phyloP scores from a whole-genome alignment of 345 rosid species.

The Angophora floribunda region DNA sequence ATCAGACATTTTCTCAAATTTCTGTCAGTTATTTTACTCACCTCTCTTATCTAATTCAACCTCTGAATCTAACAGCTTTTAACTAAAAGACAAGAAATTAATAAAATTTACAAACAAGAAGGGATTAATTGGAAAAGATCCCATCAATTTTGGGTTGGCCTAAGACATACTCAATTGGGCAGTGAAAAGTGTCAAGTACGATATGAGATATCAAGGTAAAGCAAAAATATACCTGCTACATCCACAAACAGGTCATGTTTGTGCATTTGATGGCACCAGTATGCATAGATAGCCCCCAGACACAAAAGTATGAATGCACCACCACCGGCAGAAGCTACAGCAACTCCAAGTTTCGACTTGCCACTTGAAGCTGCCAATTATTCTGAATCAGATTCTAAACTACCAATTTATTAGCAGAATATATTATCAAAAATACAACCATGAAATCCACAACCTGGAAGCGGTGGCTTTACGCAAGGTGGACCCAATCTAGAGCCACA shows the following conservation, averaged over 20 bases:
- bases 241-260: conserved; percentile 54
- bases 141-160: background rate
- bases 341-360: conserved; percentile 47
- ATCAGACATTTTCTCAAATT: background rate
- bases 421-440: background rate
- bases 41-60: background rate
- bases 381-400: background rate
- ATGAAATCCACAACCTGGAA: conserved; percentile 35
- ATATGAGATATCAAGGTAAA: background rate
- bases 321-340: conserved; percentile 37
- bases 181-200: background rate
- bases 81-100: background rate
- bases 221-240: conserved; percentile 49
- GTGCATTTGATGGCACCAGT: conserved; percentile 29
- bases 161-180: background rate
- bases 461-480: conserved; percentile 60
- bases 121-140: background rate
- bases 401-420: background rate
- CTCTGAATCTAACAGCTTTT: background rate
- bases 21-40: background rate
- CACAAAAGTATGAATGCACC: conserved; percentile 41
- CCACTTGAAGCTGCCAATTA: conserved; percentile 38
- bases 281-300: conserved; percentile 37
- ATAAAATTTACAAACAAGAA: background rate
- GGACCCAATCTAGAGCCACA: conserved; percentile 64